Conservation (phyloP, 495 filamentous ascomycete species). For the Geopyxis carbonaria region DNA sequence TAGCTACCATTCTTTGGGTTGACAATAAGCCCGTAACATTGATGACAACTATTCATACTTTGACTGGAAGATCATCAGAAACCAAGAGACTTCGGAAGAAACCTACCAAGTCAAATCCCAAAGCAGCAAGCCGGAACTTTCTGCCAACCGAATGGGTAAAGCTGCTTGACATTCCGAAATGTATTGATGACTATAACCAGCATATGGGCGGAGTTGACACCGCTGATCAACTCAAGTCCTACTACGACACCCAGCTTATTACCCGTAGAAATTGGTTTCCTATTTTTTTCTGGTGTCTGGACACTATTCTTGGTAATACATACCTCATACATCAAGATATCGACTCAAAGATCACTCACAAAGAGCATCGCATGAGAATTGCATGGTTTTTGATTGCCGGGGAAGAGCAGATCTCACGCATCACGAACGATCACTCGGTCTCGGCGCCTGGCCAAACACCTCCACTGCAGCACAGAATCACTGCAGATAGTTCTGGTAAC, state of each 20-base stretch:
- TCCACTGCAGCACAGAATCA: too few relatives aligned
- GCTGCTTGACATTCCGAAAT: slow-evolving; percentile 1
- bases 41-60: slow-evolving; percentile 9
- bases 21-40: slow-evolving; percentile 6
- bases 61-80: not conserved
- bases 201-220: slow-evolving; percentile 17
- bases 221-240: slow-evolving; percentile 7
- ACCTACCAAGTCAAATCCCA: slow-evolving; percentile 2
- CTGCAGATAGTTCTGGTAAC: too few relatives aligned
- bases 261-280: slow-evolving; percentile 6
- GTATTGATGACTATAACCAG: slow-evolving; percentile 20
- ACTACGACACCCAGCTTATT: slow-evolving; percentile 14
- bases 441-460: too few relatives aligned
- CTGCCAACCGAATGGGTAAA: not conserved
- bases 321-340: too few relatives aligned
- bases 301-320: too few relatives aligned
- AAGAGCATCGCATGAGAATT: too few relatives aligned
- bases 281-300: slow-evolving; percentile 21
- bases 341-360: too few relatives aligned
- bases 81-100: slow-evolving; percentile 4
- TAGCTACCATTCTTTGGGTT: slow-evolving; percentile 2
- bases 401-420: too few relatives aligned
- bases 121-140: not conserved
- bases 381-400: too few relatives aligned
- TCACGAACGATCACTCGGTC: too few relatives aligned